Evolutionary conservation across 805 yeast genomes (phyloP), one percentile per base, ranked within the genome.

Genomic region (Kuraishia borneana): DNA sequence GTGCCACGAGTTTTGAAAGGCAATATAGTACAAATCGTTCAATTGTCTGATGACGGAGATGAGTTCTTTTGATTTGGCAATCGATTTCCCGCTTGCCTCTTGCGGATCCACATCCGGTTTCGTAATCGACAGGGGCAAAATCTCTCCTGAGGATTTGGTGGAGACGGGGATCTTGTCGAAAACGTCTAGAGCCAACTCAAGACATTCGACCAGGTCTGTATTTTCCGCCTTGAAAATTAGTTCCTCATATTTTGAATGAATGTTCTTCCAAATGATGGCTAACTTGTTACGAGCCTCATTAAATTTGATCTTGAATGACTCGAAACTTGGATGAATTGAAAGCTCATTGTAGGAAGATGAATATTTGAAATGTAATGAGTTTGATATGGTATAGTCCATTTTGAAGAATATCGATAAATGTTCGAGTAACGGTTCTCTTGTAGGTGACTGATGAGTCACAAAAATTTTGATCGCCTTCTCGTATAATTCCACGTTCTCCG

Each of bases 1-100:
- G 51, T 82, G 84, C 94, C 94, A 82, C 37, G 77, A 63, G 45
- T 76, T 76, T 47, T 76, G 77, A 53, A 76, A 80, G 1, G 85
- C 73, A 12, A 70, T 61, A 48, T 74, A 72, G 43, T 76, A 73
- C 26, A 68, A 56, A 46, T 79, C 84, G 49, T 76, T 76, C 36
- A 73, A 63, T 38, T 60, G 62, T 48, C 69, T 58, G 18, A 66
- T 58, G 31, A 54, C 58, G 21, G 64, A 62, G 42, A 61, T 65
- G 30, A 55, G 46, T 36, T 58, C 67, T 35, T 60, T 47, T 31
- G 60, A 58, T 17, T 65, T 40, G 3, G 65, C 57, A 25, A 65
- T 48, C 1, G 72, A 63, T 10, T 64, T 61, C 14, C 63, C 56
- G 16, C 65, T 64, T 26, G 61, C 68, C 7, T 54, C 60, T 18